Evolutionary conservation across 257 asterid species (phyloP), one percentile per base, ranked within the genome.

Genomic region (Solanum lignicaule): DNA sequence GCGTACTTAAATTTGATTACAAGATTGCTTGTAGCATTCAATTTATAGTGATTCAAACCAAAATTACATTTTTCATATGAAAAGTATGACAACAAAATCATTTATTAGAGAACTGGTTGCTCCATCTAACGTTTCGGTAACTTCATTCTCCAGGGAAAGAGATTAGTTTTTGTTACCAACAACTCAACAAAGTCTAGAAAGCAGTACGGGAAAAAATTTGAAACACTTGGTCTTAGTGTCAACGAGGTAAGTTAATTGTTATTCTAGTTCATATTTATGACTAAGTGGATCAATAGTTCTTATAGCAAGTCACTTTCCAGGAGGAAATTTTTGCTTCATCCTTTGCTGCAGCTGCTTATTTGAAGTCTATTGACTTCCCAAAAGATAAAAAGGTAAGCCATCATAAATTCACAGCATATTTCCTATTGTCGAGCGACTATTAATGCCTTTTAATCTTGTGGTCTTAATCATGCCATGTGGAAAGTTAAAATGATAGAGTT

Each of bases 241-340:
- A 94, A 75, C 29, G 99, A 97, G 96, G 99, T 94, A 89, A 86
- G 93, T 90, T 83, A 38, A 36, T 20, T 29, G 62, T 71, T 83
- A 29, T 33, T 73, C 69, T 52, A 35, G 52, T 82, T 43, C 88
- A 81, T 48, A 48, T 18, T 29, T 82, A 31, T 48, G 41, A 82
- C 43, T 9, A 48, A 82, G 71, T 29, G 31, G 62, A 66, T 20
- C 27, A 68, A 88, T 46, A 55, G 76, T 38, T 87, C 79, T 88
- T 88, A 91, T 55, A 85, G 86, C 72, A 5, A 78, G 87, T 35
- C 82, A 32, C 87, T 15, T 88, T 91, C 88, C 94, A 97, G 99
- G 99, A 97, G 94, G 99, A 97, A 90, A 97, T 97, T 82, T 97
- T 97, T 90, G 99, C 99, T 23, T 97, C 99, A 43, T 97, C 99